phyloP scores from a whole-genome alignment of 192 early-diverging fungal genomes.

The Coemansia sp. region DNA sequence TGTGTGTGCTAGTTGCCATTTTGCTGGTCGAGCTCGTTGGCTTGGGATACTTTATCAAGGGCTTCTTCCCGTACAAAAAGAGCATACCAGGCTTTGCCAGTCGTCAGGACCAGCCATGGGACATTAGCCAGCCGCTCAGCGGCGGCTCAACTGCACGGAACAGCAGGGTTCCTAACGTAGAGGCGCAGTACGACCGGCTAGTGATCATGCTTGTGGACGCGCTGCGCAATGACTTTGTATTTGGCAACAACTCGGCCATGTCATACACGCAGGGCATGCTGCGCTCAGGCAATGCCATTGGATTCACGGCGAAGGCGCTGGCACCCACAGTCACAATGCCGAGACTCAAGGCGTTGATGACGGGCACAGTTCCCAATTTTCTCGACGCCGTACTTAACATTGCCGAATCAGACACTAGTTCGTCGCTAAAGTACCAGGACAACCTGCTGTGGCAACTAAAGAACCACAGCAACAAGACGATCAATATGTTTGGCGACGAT shows the following conservation, averaged over 20 bases:
- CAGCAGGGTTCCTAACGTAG: background rate
- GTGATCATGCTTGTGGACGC: conserved; percentile 81
- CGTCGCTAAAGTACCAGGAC: conserved; percentile 60
- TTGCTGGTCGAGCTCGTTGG: conserved; percentile 60
- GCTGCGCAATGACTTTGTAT: conserved; percentile 74
- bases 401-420: conserved; percentile 70
- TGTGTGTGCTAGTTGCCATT: conserved; percentile 15
- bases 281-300: conserved; percentile 39
- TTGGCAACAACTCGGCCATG: conserved; percentile 63
- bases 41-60: conserved; percentile 64
- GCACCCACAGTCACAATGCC: conserved; percentile 82
- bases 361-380: conserved; percentile 74
- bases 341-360: conserved; percentile 78
- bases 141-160: background rate
- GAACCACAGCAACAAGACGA: conserved; percentile 50
- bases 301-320: conserved; percentile 49
- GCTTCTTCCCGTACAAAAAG: conserved; percentile 79
- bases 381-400: conserved; percentile 82
- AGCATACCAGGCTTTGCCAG: conserved; percentile 64
- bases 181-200: conserved; percentile 47
- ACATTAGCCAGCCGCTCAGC: conserved; percentile 6
- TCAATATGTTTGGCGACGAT: conserved; percentile 93
- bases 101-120: conserved; percentile 24
- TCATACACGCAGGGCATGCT: conserved; percentile 61
- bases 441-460: conserved; percentile 73